phyloP scores from a whole-genome alignment of 2,329 filamentous ascomycete species.

The Cladosporium velox region DNA sequence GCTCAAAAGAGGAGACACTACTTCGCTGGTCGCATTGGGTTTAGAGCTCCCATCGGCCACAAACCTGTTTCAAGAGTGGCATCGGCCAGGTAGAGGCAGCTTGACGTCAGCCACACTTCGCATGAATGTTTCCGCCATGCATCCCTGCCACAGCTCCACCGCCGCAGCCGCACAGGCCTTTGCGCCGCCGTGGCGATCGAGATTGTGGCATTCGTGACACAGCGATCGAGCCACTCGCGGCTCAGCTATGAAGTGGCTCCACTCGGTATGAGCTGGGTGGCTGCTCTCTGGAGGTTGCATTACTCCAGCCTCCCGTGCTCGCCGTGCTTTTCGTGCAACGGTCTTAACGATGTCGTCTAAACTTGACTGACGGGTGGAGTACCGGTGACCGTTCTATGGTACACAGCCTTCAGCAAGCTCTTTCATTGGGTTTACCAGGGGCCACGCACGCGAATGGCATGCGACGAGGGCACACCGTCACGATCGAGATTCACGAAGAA shows the following conservation, averaged over 20 bases:
- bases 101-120: constrained; percentile 14
- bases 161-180: background rate
- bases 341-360: background rate
- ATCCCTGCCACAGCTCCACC: constrained; percentile 18
- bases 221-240: constrained; percentile 18
- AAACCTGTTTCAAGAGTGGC: constrained; percentile 18
- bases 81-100: constrained; percentile 6
- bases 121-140: background rate
- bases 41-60: constrained; percentile 10
- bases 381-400: background rate
- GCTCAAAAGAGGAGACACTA: constrained; percentile 15
- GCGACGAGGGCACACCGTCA: background rate
- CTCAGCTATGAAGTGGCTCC: constrained; percentile 11
- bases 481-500: background rate
- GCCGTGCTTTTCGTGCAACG: background rate
- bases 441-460: constrained; percentile 1
- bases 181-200: constrained; percentile 11
- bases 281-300: constrained; percentile 1
- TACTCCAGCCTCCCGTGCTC: constrained; percentile 5
- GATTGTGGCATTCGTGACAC: constrained; percentile 12
- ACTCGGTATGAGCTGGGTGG: background rate
- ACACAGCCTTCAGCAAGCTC: background rate
- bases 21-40: constrained; percentile 15
- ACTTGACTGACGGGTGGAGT: background rate
- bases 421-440: background rate